Evolutionary conservation across 257 asterid species (phyloP), one percentile per base, ranked within the genome.

Genomic region (Gentiana straminea): DNA sequence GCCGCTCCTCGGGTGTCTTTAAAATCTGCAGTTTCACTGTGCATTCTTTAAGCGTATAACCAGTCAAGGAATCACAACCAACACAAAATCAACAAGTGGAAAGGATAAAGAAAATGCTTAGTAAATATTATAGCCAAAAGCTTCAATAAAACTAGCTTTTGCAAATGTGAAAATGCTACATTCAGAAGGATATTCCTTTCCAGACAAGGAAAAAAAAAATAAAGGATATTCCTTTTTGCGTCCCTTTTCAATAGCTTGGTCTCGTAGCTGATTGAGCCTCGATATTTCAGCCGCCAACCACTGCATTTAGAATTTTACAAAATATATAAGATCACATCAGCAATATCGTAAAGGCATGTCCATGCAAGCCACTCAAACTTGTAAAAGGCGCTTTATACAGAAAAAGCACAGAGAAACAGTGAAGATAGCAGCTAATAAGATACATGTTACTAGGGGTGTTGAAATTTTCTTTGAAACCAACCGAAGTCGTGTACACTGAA

Each of bases 1-100:
- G 86, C 59, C 82, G 82, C 70, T 88, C 95, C 73, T 80, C 84
- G 0, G 97, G 91, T 48, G 80, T 81, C 72, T 78, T 83, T 55
- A 92, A 75, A 52, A 72, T 78, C 73, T 88, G 80, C 50, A 85
- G 58, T 65, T 72, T 80, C 60, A 70, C 73, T 52, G 75, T 75
- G 62, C 70, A 77, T 68, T 79, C 89, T 76, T 91, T 79, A 63
- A 83, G 88, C 77, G 97, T 92, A 76, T 47, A 73, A 62, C 64
- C 55, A 0, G 94, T 92, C 72, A 85, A 87, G 94, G 86, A 85
- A 72, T 61, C 60, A 12, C 38, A 12, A 38, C 41, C 33, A 57
- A 10, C 49, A 41, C 12, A 15, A 32, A 51, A 15, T 52, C 59
- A 4, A 61, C n/a, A 61, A 4, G 41, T 52, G 24, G 35, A 35